A percentile compares a stretch with the other conserved stretches of the same genome.
Conservation (phyloP, 129 eudicot genomes). For the Smallanthus sonchifolius region DNA sequence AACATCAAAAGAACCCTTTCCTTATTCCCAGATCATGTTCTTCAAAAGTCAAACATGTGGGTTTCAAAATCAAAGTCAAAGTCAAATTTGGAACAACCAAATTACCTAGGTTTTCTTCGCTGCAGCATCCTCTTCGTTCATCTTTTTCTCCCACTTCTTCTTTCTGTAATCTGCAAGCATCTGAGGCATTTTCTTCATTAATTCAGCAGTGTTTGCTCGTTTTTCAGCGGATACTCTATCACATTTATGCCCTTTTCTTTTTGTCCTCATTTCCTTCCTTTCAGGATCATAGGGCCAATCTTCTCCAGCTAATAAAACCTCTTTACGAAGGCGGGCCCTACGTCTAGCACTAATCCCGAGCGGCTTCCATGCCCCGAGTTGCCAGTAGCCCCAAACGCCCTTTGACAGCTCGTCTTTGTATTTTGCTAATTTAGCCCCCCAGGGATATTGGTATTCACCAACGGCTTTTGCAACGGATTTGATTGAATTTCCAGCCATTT, state of each 20-base stretch:
- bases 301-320: slow-evolving; percentile 65
- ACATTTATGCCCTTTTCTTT: slow-evolving; percentile 83
- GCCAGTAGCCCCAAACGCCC: slow-evolving; percentile 90
- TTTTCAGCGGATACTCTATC: slow-evolving; percentile 82
- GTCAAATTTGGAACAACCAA: neutral
- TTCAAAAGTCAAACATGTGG: neutral
- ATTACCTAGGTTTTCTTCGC: slow-evolving; percentile 52
- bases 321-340: slow-evolving; percentile 70
- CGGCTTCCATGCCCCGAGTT: slow-evolving; percentile 80
- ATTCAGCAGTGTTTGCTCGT: slow-evolving; percentile 62
- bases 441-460: slow-evolving; percentile 61
- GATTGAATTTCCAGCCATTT: slow-evolving; percentile 36
- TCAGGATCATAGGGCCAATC: slow-evolving; percentile 87
- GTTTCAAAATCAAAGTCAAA: neutral
- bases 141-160: slow-evolving; percentile 92
- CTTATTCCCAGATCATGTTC: neutral
- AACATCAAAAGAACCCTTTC: neutral
- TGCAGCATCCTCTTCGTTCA: slow-evolving; percentile 83
- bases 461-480: slow-evolving; percentile 51
- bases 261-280: slow-evolving; percentile 69
- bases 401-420: slow-evolving; percentile 64
- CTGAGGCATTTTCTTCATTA: slow-evolving; percentile 88
- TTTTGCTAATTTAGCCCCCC: slow-evolving; percentile 57
- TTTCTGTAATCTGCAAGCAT: slow-evolving; percentile 75
- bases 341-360: slow-evolving; percentile 65